phyloP scores from a whole-genome alignment of 805 yeast species.

The Wickerhamiella brachini region DNA sequence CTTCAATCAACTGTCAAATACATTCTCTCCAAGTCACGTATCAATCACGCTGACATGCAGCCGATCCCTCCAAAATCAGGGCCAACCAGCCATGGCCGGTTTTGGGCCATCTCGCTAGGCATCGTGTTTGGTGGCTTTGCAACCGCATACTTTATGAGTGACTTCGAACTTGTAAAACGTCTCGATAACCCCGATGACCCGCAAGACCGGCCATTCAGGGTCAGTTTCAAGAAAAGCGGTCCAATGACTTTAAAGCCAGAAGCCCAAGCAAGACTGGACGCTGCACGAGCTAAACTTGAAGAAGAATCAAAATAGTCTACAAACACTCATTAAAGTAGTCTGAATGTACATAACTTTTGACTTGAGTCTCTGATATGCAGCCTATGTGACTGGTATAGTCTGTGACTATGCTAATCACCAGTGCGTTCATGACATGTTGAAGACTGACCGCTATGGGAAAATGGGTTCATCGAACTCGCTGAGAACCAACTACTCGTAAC shows the following conservation, averaged over 20 bases:
- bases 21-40: no score
- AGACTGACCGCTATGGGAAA: no score
- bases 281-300: neutral
- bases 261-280: conserved; percentile 11
- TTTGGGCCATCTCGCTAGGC: conserved; percentile 19
- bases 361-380: no score
- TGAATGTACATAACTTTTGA: no score
- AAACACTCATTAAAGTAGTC: no score
- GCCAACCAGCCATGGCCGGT: conserved; percentile 20
- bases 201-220: conserved; percentile 18
- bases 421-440: no score
- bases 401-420: no score
- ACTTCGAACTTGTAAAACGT: conserved; percentile 21
- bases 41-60: conserved; percentile 1
- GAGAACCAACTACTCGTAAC: no score
- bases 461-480: no score
- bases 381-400: no score
- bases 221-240: conserved; percentile 18
- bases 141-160: conserved; percentile 18
- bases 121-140: conserved; percentile 16
- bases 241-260: conserved; percentile 22
- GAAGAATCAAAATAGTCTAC: neutral
- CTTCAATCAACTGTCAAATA: no score
- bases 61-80: conserved; percentile 9
- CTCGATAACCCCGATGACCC: conserved; percentile 20